A percentile compares a stretch with the other conserved stretches of the same genome.
These are phyloP conservation scores for Chalciporus piperatus DNA, from an alignment of 768 basidiomycete genomes.

Conservation along the genomic window DNA sequence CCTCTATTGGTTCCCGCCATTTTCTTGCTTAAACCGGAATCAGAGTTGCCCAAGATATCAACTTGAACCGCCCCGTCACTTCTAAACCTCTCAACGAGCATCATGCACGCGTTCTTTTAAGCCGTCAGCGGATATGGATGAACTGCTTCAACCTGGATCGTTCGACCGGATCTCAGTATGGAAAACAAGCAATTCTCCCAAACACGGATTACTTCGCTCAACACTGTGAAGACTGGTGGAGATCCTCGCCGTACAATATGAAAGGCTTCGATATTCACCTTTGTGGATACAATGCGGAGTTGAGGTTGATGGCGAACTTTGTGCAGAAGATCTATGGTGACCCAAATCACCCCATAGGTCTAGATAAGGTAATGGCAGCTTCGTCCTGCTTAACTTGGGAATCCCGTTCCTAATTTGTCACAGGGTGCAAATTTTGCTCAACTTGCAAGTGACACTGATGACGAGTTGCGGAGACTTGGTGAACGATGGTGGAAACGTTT, in stretches of 20 bases:
- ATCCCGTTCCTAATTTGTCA: conserved; percentile 1
- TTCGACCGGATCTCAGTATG: conserved; percentile 85
- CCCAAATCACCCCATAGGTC: conserved; percentile 67
- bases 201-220: conserved; percentile 74
- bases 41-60: conserved; percentile 87
- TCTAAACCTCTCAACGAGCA: conserved; percentile 76
- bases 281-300: conserved; percentile 72
- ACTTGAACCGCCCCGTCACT: conserved; percentile 75
- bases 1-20: background rate
- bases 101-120: conserved; percentile 82
- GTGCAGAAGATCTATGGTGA: conserved; percentile 66
- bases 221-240: conserved; percentile 71
- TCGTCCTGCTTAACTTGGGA: background rate
- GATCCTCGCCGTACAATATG: conserved; percentile 63
- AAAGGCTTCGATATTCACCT: conserved; percentile 77
- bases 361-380: conserved; percentile 57
- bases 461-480: conserved; percentile 56
- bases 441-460: conserved; percentile 66
- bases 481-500: conserved; percentile 54
- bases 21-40: conserved; percentile 5
- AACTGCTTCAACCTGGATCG: conserved; percentile 91
- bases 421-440: conserved; percentile 64
- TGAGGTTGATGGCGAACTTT: conserved; percentile 63
- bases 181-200: conserved; percentile 78
- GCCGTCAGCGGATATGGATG: conserved; percentile 87